Evolutionary conservation across 441 rosid species (phyloP).

Genomic region (Populus hybrid): DNA sequence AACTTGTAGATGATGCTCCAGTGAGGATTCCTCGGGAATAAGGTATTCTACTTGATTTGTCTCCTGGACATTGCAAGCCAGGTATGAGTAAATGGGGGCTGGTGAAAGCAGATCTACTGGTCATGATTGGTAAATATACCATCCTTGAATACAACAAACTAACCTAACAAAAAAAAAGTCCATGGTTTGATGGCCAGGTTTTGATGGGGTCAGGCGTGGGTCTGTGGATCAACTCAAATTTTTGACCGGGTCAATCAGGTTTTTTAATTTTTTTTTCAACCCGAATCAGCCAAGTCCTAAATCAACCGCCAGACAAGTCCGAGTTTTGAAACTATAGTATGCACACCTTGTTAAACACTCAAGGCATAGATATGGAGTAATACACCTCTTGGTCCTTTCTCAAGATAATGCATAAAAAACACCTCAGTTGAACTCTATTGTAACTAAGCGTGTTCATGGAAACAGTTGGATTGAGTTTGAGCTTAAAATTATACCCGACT

Average conservation of each 20-base stretch:
- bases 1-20: conserved; percentile 62
- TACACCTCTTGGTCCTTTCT: no score
- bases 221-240: no score
- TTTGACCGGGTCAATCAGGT: no score
- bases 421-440: neutral
- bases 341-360: neutral
- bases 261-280: no score
- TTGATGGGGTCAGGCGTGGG: no score
- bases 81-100: neutral
- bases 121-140: neutral
- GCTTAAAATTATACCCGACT: no score
- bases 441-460: neutral
- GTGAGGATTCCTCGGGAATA: conserved; percentile 57
- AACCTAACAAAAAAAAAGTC: no score
- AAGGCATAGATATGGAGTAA: neutral
- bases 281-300: no score
- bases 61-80: conserved; percentile 43
- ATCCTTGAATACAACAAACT: neutral
- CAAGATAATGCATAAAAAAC: neutral
- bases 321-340: no score
- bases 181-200: no score
- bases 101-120: neutral
- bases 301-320: fast-evolving
- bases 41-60: conserved; percentile 68
- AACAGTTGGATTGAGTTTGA: no score